Percentiles rank a stretch among this genome's conserved stretches.
phyloP scores from a whole-genome alignment of 2,329 filamentous ascomycete genomes.

The Malbranchea cinnamomea region DNA sequence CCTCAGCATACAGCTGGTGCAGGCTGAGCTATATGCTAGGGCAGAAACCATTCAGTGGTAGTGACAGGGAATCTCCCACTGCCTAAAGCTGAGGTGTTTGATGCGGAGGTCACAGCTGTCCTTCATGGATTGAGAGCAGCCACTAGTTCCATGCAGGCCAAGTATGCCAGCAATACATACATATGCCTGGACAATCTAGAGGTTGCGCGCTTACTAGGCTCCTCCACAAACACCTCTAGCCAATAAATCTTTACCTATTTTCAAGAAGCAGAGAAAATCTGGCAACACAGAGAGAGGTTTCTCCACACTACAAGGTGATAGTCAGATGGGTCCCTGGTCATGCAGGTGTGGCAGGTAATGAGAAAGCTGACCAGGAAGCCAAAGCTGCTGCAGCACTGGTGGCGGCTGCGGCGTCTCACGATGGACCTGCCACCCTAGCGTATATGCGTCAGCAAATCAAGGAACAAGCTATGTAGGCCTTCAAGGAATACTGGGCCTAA shows the following conservation, averaged over 20 bases:
- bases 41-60: neutral
- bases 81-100: constrained; percentile 1
- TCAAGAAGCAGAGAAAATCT: neutral
- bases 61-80: neutral
- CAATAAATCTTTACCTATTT: constrained; percentile 1
- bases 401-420: neutral
- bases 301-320: neutral
- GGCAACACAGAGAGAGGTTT: neutral
- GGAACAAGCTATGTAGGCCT: neutral
- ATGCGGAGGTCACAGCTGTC: constrained; percentile 1
- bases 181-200: constrained; percentile 3
- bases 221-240: neutral
- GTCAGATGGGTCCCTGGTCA: constrained; percentile 2
- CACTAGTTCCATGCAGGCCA: neutral
- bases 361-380: constrained; percentile 1
- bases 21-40: constrained; percentile 1
- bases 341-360: constrained; percentile 1
- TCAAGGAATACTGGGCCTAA: constrained; percentile 1
- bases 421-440: neutral
- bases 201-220: neutral
- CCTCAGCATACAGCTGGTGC: neutral
- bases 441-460: too few relatives aligned
- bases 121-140: neutral
- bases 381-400: neutral
- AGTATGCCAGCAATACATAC: neutral